A percentile compares a stretch with the other conserved stretches of the same genome.
phyloP scores from a whole-genome alignment of 345 rosid species.

The Acer negundo region DNA sequence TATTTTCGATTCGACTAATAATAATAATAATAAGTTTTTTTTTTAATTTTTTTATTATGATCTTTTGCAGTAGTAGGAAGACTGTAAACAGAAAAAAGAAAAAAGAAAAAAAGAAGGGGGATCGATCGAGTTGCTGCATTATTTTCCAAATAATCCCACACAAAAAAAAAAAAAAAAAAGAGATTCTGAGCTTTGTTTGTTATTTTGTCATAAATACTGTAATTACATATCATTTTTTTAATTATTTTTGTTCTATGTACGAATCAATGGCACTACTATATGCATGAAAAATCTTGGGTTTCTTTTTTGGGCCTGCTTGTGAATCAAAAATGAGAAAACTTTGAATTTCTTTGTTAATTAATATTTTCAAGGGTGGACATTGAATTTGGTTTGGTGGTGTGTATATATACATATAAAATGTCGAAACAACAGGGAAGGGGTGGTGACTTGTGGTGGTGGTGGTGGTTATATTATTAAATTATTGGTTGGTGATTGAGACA shows the following conservation, averaged over 20 bases:
- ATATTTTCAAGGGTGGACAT: neutral
- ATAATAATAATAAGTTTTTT: too few species aligned
- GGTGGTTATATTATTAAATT: neutral
- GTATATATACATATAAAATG: neutral
- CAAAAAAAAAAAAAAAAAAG: too few species aligned
- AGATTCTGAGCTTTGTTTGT: constrained; percentile 20
- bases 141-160: constrained; percentile 16
- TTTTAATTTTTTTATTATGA: neutral
- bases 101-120: constrained; percentile 15
- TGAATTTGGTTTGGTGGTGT: neutral
- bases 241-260: constrained; percentile 23
- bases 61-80: constrained; percentile 24
- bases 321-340: constrained; percentile 16
- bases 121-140: neutral
- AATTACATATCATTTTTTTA: constrained; percentile 47
- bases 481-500: neutral
- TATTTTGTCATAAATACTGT: constrained; percentile 45
- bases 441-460: neutral
- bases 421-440: neutral
- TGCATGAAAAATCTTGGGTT: constrained; percentile 23
- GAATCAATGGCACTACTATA: constrained; percentile 15
- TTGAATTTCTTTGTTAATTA: neutral
- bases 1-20: neutral
- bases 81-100: constrained; percentile 23
- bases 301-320: constrained; percentile 7